Percentiles rank a stretch among this genome's conserved stretches.
Conservation (phyloP, 768 basidiomycete species). For the Rhodotorula graminis region DNA sequence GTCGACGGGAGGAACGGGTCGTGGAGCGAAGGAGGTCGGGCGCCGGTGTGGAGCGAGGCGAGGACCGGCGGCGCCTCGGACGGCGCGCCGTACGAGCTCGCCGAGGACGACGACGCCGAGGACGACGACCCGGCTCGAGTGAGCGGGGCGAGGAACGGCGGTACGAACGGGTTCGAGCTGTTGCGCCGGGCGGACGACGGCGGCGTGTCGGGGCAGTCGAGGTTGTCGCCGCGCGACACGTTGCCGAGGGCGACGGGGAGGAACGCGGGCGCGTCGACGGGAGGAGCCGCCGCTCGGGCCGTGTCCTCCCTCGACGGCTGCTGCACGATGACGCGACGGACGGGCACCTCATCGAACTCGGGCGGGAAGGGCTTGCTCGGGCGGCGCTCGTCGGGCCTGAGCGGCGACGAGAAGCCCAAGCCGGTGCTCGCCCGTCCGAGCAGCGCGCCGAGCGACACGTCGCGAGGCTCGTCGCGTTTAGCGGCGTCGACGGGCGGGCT, state of each 20-base stretch:
- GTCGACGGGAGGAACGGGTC: background rate
- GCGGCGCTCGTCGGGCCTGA: background rate
- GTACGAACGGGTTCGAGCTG: background rate
- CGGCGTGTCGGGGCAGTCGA: background rate
- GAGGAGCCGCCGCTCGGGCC: too few relatives aligned
- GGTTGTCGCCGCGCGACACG: too few relatives aligned
- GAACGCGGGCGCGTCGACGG: background rate
- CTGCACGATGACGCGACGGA: background rate
- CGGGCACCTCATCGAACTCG: constrained; percentile 17
- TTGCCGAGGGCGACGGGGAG: background rate
- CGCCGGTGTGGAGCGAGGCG: too few relatives aligned
- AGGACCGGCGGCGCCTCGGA: background rate
- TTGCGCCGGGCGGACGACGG: background rate
- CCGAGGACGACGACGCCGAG: background rate
- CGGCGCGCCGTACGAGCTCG: background rate
- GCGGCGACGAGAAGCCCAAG: background rate
- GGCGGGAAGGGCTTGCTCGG: constrained; percentile 18
- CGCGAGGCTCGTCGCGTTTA: background rate
- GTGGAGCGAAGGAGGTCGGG: background rate
- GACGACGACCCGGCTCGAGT: background rate
- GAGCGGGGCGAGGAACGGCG: background rate
- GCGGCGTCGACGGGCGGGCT: background rate
- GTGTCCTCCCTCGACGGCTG: background rate
- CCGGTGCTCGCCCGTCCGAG: constrained; percentile 3
- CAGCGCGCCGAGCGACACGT: background rate